Conservation (phyloP, 108 stramenopile genomes). For the Schizochytrium sp. region DNA sequence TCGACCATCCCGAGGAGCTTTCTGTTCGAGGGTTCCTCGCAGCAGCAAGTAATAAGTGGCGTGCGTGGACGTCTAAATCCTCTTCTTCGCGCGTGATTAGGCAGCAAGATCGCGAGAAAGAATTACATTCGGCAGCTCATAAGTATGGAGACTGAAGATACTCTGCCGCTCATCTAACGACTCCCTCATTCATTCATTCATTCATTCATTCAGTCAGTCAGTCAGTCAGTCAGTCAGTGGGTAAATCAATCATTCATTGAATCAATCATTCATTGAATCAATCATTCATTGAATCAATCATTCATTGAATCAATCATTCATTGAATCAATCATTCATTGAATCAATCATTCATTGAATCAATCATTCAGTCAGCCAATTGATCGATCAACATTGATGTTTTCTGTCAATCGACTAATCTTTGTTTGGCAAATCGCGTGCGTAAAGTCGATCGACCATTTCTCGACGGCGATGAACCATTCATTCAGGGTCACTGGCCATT, state of each 20-base stretch:
- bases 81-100: too few relatives aligned
- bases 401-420: too few relatives aligned
- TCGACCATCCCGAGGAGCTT: too few relatives aligned
- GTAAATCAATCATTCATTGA: too few relatives aligned
- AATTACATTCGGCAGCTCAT: neutral
- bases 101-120: neutral
- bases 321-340: too few relatives aligned
- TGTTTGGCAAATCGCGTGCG: neutral
- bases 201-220: conserved; percentile 21
- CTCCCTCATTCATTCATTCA: neutral
- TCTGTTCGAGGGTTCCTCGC: too few relatives aligned
- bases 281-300: neutral
- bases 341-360: neutral
- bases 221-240: neutral
- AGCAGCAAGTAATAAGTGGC: too few relatives aligned
- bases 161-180: neutral
- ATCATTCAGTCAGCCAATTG: neutral
- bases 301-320: neutral
- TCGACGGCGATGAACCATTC: too few relatives aligned
- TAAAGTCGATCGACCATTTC: neutral
- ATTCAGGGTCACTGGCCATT: neutral
- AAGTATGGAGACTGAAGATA: neutral
- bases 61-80: too few relatives aligned
- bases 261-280: too few relatives aligned
- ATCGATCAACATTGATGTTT: neutral